Percentiles rank a stretch among this genome's conserved stretches.
Conservation (phyloP, 2,329 filamentous ascomycete species). For the Truncatella angustata region DNA sequence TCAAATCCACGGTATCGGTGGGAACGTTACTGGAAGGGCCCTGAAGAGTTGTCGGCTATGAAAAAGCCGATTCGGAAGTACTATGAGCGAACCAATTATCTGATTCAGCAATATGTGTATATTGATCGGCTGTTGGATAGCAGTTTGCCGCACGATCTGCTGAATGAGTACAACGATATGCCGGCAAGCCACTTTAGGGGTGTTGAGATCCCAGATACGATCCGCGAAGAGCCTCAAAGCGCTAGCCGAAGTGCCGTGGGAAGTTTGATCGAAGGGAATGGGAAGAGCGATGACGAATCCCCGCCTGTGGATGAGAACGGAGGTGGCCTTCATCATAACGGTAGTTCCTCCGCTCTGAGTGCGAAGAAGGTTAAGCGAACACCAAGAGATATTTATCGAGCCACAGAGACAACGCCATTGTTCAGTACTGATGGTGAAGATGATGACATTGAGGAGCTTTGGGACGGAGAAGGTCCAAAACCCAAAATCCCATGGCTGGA, state of each 20-base stretch:
- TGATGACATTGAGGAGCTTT: constrained; percentile 43
- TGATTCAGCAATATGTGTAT: constrained; percentile 90
- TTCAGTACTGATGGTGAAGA: constrained; percentile 50
- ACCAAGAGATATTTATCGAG: constrained; percentile 81
- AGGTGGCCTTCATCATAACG: background rate
- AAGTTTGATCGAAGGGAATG: constrained; percentile 14
- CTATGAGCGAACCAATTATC: constrained; percentile 84
- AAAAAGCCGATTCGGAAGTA: constrained; percentile 76
- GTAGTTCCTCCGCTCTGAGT: background rate
- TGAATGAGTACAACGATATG: constrained; percentile 81
- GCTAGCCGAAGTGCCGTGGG: constrained; percentile 28
- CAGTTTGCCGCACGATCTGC: constrained; percentile 83
- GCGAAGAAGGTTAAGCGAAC: constrained; percentile 68
- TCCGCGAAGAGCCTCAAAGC: constrained; percentile 63
- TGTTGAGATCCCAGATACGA: constrained; percentile 68
- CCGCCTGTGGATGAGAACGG: background rate
- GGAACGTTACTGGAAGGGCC: constrained; percentile 82
- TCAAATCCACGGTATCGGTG: constrained; percentile 84
- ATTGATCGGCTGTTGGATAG: constrained; percentile 90
- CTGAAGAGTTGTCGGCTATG: constrained; percentile 71
- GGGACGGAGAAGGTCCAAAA: constrained; percentile 35
- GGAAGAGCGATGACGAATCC: background rate
- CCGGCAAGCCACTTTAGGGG: constrained; percentile 52
- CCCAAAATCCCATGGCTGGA: constrained; percentile 69
- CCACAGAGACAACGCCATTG: constrained; percentile 67